A percentile compares a stretch with the other conserved stretches of the same genome.
Evolutionary conservation across 2,329 filamentous ascomycete species (phyloP).

Genomic region (Chaetothyriales sp.): DNA sequence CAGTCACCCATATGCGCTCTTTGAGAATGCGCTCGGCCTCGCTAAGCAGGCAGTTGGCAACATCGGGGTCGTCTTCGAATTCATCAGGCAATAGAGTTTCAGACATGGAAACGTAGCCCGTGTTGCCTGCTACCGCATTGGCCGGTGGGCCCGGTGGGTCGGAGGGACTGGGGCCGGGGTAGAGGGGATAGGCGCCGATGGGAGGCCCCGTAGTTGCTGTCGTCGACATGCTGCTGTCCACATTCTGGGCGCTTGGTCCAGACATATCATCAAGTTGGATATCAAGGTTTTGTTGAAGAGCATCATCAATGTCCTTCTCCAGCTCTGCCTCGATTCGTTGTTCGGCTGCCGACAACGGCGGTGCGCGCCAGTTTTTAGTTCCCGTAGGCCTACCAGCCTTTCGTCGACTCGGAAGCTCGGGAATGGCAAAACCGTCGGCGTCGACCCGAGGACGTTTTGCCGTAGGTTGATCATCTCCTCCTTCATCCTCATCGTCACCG

Average conservation of each 20-base stretch:
- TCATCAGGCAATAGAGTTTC: constrained; percentile 54
- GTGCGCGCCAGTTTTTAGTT: constrained; percentile 23
- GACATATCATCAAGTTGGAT: constrained; percentile 21
- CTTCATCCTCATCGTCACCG: constrained; percentile 36
- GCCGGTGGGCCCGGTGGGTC: constrained; percentile 9
- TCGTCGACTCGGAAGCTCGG: constrained; percentile 23
- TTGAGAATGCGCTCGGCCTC: constrained; percentile 67
- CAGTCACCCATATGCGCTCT: constrained; percentile 84
- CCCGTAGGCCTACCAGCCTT: constrained; percentile 22
- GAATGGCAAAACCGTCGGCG: constrained; percentile 56
- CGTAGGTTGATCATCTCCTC: constrained; percentile 15
- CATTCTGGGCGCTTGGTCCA: background rate
- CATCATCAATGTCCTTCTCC: constrained; percentile 54
- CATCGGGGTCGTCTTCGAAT: constrained; percentile 81
- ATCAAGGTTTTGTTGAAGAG: constrained; percentile 17
- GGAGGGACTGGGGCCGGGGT: constrained; percentile 4
- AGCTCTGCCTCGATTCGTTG: constrained; percentile 46
- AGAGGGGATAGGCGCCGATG: constrained; percentile 16
- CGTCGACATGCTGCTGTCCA: background rate
- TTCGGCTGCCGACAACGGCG: constrained; percentile 46
- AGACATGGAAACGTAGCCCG: constrained; percentile 20
- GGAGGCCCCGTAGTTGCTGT: constrained; percentile 2
- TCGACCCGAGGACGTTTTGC: constrained; percentile 37
- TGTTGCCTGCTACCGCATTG: constrained; percentile 12
- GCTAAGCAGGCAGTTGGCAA: constrained; percentile 62